A percentile compares a stretch with the other conserved stretches of the same genome.
phyloP scores from a whole-genome alignment of 1,139 yeast genomes.

The Blastobotrys apis region DNA sequence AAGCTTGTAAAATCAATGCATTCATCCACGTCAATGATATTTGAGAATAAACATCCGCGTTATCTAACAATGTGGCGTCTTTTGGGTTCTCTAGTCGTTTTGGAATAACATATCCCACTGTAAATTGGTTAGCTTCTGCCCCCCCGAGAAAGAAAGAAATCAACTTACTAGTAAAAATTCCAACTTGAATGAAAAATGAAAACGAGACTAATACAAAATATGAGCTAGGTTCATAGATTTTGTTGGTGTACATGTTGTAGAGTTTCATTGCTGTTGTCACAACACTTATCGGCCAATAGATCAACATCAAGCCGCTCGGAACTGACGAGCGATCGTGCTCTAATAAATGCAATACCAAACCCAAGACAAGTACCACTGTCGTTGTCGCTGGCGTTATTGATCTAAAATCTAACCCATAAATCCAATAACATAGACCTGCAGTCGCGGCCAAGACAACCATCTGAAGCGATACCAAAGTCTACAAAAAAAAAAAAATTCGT shows the following conservation, averaged over 20 bases:
- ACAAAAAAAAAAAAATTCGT: neutral
- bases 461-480: constrained; percentile 6
- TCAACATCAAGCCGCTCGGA: constrained; percentile 60
- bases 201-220: constrained; percentile 10
- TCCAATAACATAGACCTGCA: constrained; percentile 1
- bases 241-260: constrained; percentile 31
- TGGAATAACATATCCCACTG: constrained; percentile 22
- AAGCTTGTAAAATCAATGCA: constrained; percentile 74
- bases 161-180: constrained; percentile 12
- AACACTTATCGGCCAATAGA: constrained; percentile 65
- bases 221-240: constrained; percentile 3
- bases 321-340: constrained; percentile 63
- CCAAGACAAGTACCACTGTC: constrained; percentile 1
- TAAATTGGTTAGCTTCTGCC: neutral
- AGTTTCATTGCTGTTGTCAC: constrained; percentile 44
- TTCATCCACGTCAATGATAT: constrained; percentile 87
- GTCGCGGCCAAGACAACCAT: neutral
- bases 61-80: constrained; percentile 42
- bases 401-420: constrained; percentile 25
- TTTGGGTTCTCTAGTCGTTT: constrained; percentile 13
- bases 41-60: constrained; percentile 71
- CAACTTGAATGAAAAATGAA: constrained; percentile 10
- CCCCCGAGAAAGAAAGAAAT: no score
- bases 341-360: constrained; percentile 48
- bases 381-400: constrained; percentile 19